Conservation (phyloP, 805 yeast species). For the Candida maris region DNA sequence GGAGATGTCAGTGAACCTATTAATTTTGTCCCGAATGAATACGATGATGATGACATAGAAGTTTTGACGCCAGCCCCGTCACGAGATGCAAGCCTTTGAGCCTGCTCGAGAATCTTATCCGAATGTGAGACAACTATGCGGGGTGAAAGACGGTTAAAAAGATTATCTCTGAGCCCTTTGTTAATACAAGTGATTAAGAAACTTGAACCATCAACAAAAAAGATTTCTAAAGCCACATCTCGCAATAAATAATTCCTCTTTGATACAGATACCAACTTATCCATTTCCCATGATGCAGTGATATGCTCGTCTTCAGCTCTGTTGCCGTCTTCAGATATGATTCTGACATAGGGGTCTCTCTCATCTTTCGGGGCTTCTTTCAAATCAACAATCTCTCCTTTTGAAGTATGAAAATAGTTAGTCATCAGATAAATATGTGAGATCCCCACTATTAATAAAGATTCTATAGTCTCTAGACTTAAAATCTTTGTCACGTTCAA, state of each 20-base stretch:
- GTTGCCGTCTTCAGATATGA: slow-evolving; percentile 41
- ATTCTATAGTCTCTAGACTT: slow-evolving; percentile 76
- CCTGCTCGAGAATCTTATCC: slow-evolving; percentile 53
- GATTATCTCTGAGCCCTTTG: slow-evolving; percentile 50
- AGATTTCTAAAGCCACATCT: slow-evolving; percentile 77
- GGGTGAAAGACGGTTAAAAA: slow-evolving; percentile 46
- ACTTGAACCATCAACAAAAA: slow-evolving; percentile 70
- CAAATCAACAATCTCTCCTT: slow-evolving; percentile 58
- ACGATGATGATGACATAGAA: slow-evolving; percentile 4
- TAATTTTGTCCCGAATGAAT: slow-evolving; percentile 37
- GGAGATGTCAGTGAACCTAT: slow-evolving; percentile 39
- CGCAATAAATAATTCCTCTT: slow-evolving; percentile 73
- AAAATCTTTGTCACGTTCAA: slow-evolving; percentile 74
- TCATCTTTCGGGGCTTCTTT: slow-evolving; percentile 58
- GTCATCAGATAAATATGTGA: slow-evolving; percentile 65
- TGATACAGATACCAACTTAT: slow-evolving; percentile 58
- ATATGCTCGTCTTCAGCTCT: slow-evolving; percentile 33
- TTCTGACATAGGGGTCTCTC: slow-evolving; percentile 66
- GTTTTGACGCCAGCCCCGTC: slow-evolving; percentile 15
- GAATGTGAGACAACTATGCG: slow-evolving; percentile 47
- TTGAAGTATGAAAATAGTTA: slow-evolving; percentile 55
- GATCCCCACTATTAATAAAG: slow-evolving; percentile 66
- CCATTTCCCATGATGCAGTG: slow-evolving; percentile 58
- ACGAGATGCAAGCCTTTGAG: slow-evolving; percentile 46
- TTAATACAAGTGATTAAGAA: slow-evolving; percentile 62